These are phyloP conservation scores for Adansonia gregorii DNA, from an alignment of 441 rosid genomes.

Conservation along the genomic window DNA sequence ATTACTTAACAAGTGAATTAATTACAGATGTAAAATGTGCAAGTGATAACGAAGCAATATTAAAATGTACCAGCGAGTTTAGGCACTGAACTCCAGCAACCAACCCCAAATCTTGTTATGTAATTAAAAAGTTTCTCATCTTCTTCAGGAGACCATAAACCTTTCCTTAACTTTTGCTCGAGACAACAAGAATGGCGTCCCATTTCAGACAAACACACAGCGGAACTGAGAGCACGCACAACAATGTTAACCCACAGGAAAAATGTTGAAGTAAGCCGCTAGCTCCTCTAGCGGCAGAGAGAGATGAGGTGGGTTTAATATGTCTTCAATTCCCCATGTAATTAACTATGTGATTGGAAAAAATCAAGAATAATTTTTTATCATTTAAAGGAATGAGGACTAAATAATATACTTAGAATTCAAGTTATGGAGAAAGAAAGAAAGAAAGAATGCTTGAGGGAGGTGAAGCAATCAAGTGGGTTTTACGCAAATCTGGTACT, in stretches of 20 bases:
- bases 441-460: constrained; percentile 30
- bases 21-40: neutral
- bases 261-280: neutral
- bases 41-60: neutral
- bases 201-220: constrained; percentile 34
- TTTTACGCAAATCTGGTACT: constrained; percentile 57
- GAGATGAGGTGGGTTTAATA: neutral
- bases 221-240: neutral
- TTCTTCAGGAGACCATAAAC: constrained; percentile 79
- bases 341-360: neutral
- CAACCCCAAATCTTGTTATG: constrained; percentile 61
- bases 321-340: neutral
- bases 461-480: constrained; percentile 61
- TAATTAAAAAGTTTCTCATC: constrained; percentile 66
- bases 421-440: constrained; percentile 47
- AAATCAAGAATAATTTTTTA: constrained; percentile 29
- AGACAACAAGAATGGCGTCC: constrained; percentile 60
- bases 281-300: neutral
- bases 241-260: constrained; percentile 5
- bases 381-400: constrained; percentile 40
- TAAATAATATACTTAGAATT: constrained; percentile 57
- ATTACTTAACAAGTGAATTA: neutral
- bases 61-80: constrained; percentile 54
- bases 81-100: constrained; percentile 82
- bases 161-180: constrained; percentile 67